Evolutionary conservation across 805 yeast genomes (phyloP).

Genomic region (Saturnispora hagleri): DNA sequence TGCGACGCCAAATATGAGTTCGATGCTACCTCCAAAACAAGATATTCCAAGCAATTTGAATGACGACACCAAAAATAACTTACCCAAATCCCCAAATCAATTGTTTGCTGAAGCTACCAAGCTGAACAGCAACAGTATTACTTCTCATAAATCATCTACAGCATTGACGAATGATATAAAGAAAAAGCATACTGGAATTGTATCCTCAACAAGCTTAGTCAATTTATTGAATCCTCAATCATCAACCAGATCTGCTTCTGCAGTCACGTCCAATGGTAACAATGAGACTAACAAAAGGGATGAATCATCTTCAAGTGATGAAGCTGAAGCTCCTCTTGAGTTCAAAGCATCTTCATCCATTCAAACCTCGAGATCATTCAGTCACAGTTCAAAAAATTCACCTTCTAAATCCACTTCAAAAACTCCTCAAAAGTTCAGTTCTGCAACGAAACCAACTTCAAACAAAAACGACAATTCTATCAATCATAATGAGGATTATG

Average conservation of each 20-base stretch:
- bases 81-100: background rate
- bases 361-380: background rate
- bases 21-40: background rate
- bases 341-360: constrained; percentile 10
- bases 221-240: constrained; percentile 4
- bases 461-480: background rate
- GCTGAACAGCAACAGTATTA: background rate
- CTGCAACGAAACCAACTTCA: background rate
- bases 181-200: background rate
- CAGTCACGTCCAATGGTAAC: background rate
- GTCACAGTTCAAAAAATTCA: background rate
- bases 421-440: constrained; percentile 1
- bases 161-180: background rate
- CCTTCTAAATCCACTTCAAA: background rate
- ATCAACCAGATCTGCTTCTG: background rate
- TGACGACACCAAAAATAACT: background rate
- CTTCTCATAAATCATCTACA: background rate
- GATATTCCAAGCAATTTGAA: background rate
- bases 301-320: background rate
- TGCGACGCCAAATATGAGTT: background rate
- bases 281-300: background rate
- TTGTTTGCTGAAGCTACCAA: background rate
- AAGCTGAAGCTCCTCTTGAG: constrained; percentile 9
- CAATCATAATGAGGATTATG: constrained; percentile 23
- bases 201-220: constrained; percentile 5